Evolutionary conservation across 2,329 filamentous ascomycete species (phyloP).

Genomic region (Cladosporium sp.): DNA sequence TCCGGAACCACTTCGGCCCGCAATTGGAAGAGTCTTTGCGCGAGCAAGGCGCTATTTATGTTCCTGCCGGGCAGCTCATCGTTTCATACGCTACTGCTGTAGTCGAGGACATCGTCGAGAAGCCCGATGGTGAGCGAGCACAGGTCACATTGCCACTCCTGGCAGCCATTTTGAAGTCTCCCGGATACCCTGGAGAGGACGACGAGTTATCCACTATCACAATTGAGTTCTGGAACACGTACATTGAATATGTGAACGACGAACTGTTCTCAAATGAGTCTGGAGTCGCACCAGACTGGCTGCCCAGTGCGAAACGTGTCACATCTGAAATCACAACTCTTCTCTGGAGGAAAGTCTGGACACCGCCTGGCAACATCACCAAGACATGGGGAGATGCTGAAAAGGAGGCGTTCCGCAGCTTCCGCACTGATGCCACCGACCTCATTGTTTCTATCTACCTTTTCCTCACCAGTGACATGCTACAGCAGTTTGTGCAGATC

Average conservation of each 20-base stretch:
- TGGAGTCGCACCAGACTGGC: constrained; percentile 54
- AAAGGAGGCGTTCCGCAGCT: constrained; percentile 67
- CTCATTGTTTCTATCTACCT: constrained; percentile 72
- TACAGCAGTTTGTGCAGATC: constrained; percentile 49
- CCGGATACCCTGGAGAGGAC: constrained; percentile 68
- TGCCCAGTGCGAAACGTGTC: constrained; percentile 57
- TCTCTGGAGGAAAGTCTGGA: constrained; percentile 41
- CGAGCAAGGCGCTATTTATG: constrained; percentile 56
- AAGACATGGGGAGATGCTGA: constrained; percentile 69
- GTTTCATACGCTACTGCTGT: constrained; percentile 69
- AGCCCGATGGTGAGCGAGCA: constrained; percentile 52
- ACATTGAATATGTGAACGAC: constrained; percentile 65
- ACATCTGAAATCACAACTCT: constrained; percentile 54
- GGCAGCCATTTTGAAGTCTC: constrained; percentile 60
- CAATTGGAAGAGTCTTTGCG: constrained; percentile 27
- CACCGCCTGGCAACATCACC: constrained; percentile 60
- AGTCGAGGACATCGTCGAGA: constrained; percentile 59
- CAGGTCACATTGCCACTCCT: constrained; percentile 14
- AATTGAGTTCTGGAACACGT: constrained; percentile 79
- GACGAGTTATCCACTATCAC: constrained; percentile 73
- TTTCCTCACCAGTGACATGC: constrained; percentile 46
- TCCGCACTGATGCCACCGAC: constrained; percentile 76
- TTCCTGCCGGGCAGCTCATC: constrained; percentile 65
- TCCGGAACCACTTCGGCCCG: constrained; percentile 60
- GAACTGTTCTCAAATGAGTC: constrained; percentile 55